A percentile compares a stretch with the other conserved stretches of the same genome.
Conservation (phyloP, 352 stramenopile species). For the Globisporangium orthogonon region DNA sequence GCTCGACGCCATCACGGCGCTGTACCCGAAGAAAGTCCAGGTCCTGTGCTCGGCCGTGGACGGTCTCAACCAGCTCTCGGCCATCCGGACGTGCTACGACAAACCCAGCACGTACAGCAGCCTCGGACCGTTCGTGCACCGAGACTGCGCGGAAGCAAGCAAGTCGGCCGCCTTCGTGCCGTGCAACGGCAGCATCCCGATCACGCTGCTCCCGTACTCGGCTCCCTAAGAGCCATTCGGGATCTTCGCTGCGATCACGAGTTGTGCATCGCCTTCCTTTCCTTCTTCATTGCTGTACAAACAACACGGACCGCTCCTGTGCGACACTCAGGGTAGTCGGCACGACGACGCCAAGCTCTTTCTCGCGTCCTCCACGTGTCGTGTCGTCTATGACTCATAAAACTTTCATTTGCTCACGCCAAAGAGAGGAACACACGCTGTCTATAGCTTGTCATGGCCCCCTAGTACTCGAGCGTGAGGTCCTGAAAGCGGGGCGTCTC, state of each 20-base stretch:
- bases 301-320: no score
- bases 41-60: constrained; percentile 58
- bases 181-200: constrained; percentile 2
- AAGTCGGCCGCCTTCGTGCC: constrained; percentile 3
- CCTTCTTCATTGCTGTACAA: no score
- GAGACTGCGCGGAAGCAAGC: constrained; percentile 5
- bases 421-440: not conserved
- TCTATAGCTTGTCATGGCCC: no score
- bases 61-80: constrained; percentile 50
- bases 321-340: no score
- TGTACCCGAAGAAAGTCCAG: constrained; percentile 60
- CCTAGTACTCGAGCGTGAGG: constrained; percentile 35
- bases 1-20: constrained; percentile 31
- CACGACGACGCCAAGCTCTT: no score
- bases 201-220: constrained; percentile 12
- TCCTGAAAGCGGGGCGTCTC: constrained; percentile 30
- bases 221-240: not conserved
- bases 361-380: no score
- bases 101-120: constrained; percentile 19
- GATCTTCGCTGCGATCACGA: no score
- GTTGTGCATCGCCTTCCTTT: not conserved
- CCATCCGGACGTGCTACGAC: constrained; percentile 63
- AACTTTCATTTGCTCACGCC: no score
- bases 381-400: no score
- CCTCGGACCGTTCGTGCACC: constrained; percentile 3